These are phyloP conservation scores for Naegleria lovaniensis DNA, from an alignment of 208 protist species.

Conservation along the genomic window DNA sequence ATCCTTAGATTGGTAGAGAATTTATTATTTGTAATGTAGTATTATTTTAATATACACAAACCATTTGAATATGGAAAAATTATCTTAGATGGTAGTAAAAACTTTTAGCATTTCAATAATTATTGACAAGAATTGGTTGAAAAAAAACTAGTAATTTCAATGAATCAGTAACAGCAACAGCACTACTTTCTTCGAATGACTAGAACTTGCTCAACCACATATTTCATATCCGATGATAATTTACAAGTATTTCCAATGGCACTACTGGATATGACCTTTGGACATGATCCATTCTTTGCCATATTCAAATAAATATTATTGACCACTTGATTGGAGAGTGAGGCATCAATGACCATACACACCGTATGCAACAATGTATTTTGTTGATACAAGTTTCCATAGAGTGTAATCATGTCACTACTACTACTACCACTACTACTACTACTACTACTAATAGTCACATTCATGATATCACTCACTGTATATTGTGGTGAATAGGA, in stretches of 20 bases:
- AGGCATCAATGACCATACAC: background rate
- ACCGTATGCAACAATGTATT: background rate
- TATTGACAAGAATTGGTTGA: too few species aligned
- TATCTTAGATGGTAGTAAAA: too few species aligned
- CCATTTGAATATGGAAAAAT: too few species aligned
- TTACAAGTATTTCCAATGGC: background rate
- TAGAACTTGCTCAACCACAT: background rate
- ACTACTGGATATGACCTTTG: background rate
- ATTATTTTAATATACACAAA: too few species aligned
- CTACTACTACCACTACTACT: too few species aligned
- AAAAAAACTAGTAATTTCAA: too few species aligned
- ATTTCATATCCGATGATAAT: background rate
- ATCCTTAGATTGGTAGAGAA: background rate
- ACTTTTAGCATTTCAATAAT: too few species aligned
- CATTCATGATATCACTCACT: background rate
- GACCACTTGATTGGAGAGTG: background rate
- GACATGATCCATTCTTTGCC: background rate
- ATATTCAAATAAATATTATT: background rate
- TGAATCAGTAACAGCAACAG: too few species aligned
- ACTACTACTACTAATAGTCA: background rate
- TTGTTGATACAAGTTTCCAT: background rate
- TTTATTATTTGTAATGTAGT: too few species aligned
- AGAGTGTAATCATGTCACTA: background rate
- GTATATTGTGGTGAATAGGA: background rate
- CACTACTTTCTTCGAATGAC: background rate